Evolutionary conservation across 2,329 filamentous ascomycete genomes (phyloP).

Genomic region (Mycogone perniciosa): DNA sequence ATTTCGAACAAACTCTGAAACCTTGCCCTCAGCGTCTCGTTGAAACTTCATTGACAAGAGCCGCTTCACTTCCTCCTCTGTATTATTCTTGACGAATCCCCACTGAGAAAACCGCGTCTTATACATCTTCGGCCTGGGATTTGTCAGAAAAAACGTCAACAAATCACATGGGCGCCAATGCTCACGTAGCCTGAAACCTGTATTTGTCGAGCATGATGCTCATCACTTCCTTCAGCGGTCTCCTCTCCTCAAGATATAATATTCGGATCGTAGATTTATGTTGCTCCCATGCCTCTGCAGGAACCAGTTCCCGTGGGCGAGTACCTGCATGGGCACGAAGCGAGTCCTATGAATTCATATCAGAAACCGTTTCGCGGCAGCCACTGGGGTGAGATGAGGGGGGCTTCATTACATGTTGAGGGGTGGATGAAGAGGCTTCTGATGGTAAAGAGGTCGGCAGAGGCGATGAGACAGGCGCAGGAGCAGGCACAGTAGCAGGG

Average conservation of each 20-base stretch:
- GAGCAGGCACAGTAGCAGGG: conserved; percentile 4
- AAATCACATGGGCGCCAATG: not conserved
- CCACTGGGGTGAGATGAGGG: not conserved
- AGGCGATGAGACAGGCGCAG: conserved; percentile 10
- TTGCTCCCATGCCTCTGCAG: conserved; percentile 41
- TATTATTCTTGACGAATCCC: conserved; percentile 51
- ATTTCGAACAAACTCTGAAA: conserved; percentile 47
- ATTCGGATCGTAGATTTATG: conserved; percentile 40
- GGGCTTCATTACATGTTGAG: conserved; percentile 20
- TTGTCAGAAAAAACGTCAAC: conserved; percentile 14
- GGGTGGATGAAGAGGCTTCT: conserved; percentile 20
- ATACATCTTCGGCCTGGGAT: conserved; percentile 45
- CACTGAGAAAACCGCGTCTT: conserved; percentile 50
- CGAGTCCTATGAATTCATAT: too few species aligned
- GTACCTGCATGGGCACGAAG: conserved; percentile 26
- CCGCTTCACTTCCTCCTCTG: conserved; percentile 45
- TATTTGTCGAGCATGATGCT: conserved; percentile 43
- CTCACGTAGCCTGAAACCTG: conserved; percentile 45
- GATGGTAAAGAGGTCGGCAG: conserved; percentile 24
- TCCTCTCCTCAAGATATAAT: conserved; percentile 43
- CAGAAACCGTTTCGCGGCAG: conserved; percentile 19
- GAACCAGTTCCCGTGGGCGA: conserved; percentile 37
- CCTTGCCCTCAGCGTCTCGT: conserved; percentile 46
- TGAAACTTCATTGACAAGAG: conserved; percentile 47
- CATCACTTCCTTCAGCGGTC: conserved; percentile 48